Evolutionary conservation across 495 filamentous ascomycete species (phyloP).

Genomic region (Podospora tetraspora): DNA sequence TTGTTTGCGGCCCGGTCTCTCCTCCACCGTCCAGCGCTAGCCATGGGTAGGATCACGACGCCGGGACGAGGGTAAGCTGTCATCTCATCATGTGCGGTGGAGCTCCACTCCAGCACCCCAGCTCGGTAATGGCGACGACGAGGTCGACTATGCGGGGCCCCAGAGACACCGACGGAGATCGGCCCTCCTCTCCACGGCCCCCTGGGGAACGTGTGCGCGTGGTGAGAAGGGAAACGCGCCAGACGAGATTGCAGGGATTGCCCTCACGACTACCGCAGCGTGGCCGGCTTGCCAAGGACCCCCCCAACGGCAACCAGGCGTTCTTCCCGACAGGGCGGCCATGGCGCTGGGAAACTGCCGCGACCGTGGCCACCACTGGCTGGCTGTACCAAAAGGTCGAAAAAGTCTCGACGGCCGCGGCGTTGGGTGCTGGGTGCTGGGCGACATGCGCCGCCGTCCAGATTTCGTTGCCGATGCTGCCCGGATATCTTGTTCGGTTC

Average conservation of each 20-base stretch:
- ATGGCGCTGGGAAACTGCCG: neutral
- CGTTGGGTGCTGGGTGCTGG: neutral
- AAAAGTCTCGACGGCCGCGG: neutral
- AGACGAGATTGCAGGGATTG: neutral
- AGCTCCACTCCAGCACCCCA: neutral
- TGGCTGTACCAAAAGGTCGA: too few species aligned
- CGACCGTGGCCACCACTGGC: neutral
- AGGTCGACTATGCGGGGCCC: constrained; percentile 1
- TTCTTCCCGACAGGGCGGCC: constrained; percentile 8
- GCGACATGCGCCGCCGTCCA: neutral
- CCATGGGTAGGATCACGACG: neutral
- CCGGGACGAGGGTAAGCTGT: neutral
- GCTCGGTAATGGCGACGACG: neutral
- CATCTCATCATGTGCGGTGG: neutral
- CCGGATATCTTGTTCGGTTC: neutral
- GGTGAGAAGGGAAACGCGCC: neutral
- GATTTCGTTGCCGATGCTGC: neutral
- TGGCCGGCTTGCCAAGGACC: constrained; percentile 1
- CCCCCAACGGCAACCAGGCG: constrained; percentile 3
- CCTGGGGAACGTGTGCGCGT: neutral
- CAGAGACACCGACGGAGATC: constrained; percentile 2
- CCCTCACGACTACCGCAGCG: neutral
- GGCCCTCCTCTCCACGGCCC: constrained; percentile 8
- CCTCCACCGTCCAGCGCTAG: neutral
- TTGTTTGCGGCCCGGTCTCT: constrained; percentile 1